Base-by-base conservation (phyloP, 768 basidiomycete species). In the Asterophora lycoperdoides region DNA sequence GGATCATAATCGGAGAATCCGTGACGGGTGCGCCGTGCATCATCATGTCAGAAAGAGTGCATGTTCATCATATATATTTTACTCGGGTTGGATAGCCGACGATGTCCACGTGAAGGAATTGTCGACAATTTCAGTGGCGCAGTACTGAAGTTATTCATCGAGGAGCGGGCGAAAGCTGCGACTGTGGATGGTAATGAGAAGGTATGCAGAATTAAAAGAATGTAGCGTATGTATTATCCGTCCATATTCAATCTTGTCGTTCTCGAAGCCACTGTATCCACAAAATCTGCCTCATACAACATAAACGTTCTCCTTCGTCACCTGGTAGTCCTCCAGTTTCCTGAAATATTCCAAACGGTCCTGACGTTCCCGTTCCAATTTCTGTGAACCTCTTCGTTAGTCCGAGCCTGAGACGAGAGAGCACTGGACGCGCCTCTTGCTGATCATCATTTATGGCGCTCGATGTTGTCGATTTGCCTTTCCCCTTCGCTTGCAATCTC, bases 241-340 rank as follows among this genome's bases (percentile, higher is more conserved):
- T 15, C 23, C 4, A 28, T 32, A 30, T 34, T 32, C 23, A 6
- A 3, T 23, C 23, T 23, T 23, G 20, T 34, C 13, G 18, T 45
- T 48, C 19, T 32, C 23, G n/a, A n/a, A n/a, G n/a, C n/a, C n/a
- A n/a, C n/a, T n/a, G 23, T 1, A 18, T 23, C 35, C 15, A 11
- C 20, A 14, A 7, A 2, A 7, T 10, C 6, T 13, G n/a, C 41
- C 35, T 79, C 68, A 80, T 47, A 82, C 68, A 41, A 82, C 67
- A 60, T 79, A 81, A 33, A 81, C 78, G 44, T 79, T 76, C 58
- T 82, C 80, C 47, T 76, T 78, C 54, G 74, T 74, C 32, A 82
- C 67, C 53, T 75, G 68, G 52, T 80, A 81, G 6, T 68, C 70
- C 15, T 80, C 73, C 23, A 82, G 53, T 35, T 71, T 69, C 49